Conservation (phyloP, 441 rosid genomes). For the Macaranga tanarius region DNA sequence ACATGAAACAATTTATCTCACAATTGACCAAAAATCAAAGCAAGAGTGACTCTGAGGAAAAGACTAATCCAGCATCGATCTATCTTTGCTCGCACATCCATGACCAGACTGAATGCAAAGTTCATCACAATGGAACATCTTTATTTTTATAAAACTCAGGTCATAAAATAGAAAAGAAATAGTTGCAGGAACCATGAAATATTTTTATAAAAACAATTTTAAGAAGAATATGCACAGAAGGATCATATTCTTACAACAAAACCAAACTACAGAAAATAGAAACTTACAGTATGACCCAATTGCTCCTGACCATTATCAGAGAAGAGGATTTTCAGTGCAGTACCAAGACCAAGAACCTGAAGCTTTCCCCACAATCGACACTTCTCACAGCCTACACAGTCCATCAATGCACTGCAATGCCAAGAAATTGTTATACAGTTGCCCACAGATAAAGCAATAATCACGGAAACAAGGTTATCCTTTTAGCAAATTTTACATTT, state of each 20-base stretch:
- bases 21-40: neutral
- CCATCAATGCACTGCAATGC: slow-evolving; percentile 52
- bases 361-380: slow-evolving; percentile 92
- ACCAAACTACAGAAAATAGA: neutral
- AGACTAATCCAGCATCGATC: neutral
- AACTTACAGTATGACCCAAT: slow-evolving; percentile 24
- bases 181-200: neutral
- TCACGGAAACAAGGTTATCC: neutral
- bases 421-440: neutral
- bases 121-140: neutral
- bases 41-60: neutral
- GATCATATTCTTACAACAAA: neutral
- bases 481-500: neutral
- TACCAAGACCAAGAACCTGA: slow-evolving; percentile 82
- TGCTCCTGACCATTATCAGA: slow-evolving; percentile 20
- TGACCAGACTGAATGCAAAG: neutral
- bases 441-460: neutral
- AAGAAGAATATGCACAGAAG: neutral
- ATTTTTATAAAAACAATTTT: neutral
- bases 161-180: neutral
- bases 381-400: slow-evolving; percentile 91
- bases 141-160: neutral
- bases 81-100: neutral
- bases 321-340: slow-evolving; percentile 76
- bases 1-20: no score